Conservation (phyloP, 176 grass and related monocot species). For the Chrysopogon serrulatus region DNA sequence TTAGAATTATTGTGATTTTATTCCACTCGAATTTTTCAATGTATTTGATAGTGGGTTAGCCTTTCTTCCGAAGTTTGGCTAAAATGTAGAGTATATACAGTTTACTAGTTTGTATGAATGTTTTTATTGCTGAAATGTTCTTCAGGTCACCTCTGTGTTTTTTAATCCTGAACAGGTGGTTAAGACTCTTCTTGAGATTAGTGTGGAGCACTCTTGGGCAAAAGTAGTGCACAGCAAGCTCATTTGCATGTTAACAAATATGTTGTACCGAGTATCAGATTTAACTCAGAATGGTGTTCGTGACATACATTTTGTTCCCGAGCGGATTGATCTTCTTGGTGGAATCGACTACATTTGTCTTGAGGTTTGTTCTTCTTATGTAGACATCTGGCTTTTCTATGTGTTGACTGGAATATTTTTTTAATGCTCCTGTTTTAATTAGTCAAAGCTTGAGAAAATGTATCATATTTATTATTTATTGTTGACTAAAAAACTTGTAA, state of each 20-base stretch:
- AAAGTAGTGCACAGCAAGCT: conserved; percentile 91
- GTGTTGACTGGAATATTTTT: neutral
- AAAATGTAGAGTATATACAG: neutral
- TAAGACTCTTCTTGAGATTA: conserved; percentile 88
- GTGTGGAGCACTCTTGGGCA: conserved; percentile 87
- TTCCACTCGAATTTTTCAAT: neutral
- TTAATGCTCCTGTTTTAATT: neutral
- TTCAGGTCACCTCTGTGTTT: neutral
- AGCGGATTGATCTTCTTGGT: conserved; percentile 79
- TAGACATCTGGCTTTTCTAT: conserved; percentile 19
- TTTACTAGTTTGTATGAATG: conserved; percentile 8
- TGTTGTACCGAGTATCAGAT: conserved; percentile 82
- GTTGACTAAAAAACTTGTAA: neutral
- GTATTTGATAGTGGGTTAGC: neutral
- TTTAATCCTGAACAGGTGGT: conserved; percentile 54
- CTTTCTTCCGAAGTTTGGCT: neutral
- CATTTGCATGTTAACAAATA: conserved; percentile 94
- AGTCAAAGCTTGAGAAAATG: neutral
- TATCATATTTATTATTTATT: neutral
- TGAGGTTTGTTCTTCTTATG: conserved; percentile 59
- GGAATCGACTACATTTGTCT: conserved; percentile 95
- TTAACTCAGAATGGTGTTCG: conserved; percentile 41
- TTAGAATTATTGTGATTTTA: neutral
- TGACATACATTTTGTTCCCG: conserved; percentile 55
- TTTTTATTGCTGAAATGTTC: conserved; percentile 12